These are phyloP conservation scores for Orbilia ellipsospora DNA, from an alignment of 2,329 filamentous ascomycete species.

Conservation along the genomic window DNA sequence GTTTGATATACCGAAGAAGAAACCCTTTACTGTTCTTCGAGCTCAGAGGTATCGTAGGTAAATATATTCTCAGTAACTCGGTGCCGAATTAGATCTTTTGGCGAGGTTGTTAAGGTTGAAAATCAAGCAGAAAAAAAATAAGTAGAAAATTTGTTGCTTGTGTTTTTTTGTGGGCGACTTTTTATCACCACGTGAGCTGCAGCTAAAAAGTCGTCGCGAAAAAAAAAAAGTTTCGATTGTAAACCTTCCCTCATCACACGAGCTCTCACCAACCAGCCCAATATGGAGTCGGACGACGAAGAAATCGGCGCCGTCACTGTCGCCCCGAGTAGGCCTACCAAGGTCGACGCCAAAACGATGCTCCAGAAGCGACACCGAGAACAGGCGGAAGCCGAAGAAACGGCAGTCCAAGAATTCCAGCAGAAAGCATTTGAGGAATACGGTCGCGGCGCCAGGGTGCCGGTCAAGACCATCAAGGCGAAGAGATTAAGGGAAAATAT, in stretches of 20 bases:
- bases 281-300: constrained; percentile 50
- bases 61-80: neutral
- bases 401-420: constrained; percentile 63
- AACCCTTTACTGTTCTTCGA: constrained; percentile 5
- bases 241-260: constrained; percentile 17
- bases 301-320: constrained; percentile 26
- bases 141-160: constrained; percentile 54
- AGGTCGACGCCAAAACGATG: constrained; percentile 65
- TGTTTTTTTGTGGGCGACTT: constrained; percentile 52
- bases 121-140: constrained; percentile 18
- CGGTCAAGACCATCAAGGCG: constrained; percentile 79
- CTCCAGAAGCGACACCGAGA: constrained; percentile 28
- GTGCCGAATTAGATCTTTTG: neutral
- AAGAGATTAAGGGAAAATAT: constrained; percentile 89
- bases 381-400: constrained; percentile 55
- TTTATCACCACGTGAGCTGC: constrained; percentile 53
- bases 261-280: constrained; percentile 20
- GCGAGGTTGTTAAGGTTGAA: neutral
- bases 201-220: constrained; percentile 49
- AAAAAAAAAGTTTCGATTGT: constrained; percentile 33
- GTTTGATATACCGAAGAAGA: neutral
- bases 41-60: neutral
- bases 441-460: constrained; percentile 82
- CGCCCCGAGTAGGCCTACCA: constrained; percentile 29
- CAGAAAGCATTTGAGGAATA: constrained; percentile 67